phyloP scores from a whole-genome alignment of 306 rosid species.

The Pyrus betulifolia region DNA sequence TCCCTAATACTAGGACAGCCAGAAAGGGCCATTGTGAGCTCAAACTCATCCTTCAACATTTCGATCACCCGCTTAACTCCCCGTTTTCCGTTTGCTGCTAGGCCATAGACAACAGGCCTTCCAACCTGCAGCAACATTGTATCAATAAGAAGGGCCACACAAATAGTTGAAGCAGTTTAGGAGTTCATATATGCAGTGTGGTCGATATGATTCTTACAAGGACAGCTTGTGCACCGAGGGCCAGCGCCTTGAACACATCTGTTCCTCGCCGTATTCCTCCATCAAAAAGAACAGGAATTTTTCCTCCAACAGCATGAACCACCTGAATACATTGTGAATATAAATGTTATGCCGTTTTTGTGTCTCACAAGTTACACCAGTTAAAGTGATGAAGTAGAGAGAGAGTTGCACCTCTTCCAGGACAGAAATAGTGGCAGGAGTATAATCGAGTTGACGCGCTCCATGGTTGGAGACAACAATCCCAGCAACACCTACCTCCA shows the following conservation, averaged over 20 bases:
- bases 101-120: constrained; percentile 45
- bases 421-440: constrained; percentile 36
- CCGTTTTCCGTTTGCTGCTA: constrained; percentile 48
- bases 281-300: constrained; percentile 52
- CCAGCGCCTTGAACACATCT: constrained; percentile 66
- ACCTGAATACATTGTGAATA: constrained; percentile 23
- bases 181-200: neutral
- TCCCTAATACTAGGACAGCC: constrained; percentile 42
- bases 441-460: constrained; percentile 31
- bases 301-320: constrained; percentile 45
- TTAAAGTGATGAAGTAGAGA: neutral
- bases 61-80: constrained; percentile 44
- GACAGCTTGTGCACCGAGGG: constrained; percentile 32
- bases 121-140: constrained; percentile 34
- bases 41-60: constrained; percentile 53
- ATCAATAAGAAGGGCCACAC: neutral
- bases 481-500: constrained; percentile 35
- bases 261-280: constrained; percentile 69
- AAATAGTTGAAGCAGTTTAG: neutral
- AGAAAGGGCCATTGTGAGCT: constrained; percentile 53
- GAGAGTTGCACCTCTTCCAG: constrained; percentile 30
- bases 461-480: constrained; percentile 48
- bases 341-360: neutral
- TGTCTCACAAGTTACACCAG: neutral
- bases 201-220: neutral